These are phyloP conservation scores for Penicillium sp. DNA, from an alignment of 2,329 filamentous ascomycete genomes.

Conservation along the genomic window DNA sequence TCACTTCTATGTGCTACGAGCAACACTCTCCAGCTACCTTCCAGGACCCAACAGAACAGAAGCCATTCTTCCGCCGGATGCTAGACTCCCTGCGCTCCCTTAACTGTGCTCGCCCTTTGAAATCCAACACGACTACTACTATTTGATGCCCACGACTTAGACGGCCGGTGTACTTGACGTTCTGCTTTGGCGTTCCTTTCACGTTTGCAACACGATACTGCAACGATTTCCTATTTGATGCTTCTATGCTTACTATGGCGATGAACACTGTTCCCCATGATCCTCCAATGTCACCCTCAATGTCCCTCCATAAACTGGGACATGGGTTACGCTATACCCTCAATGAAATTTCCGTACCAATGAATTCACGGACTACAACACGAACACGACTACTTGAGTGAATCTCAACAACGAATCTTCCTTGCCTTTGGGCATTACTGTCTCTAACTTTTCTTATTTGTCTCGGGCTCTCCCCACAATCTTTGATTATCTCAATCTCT, in stretches of 20 bases:
- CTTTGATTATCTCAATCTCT: background rate
- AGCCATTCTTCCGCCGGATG: conserved; percentile 21
- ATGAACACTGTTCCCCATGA: conserved; percentile 9
- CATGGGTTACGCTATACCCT: background rate
- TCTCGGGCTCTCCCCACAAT: background rate
- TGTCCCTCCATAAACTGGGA: background rate
- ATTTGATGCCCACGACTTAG: conserved; percentile 13
- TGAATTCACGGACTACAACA: conserved; percentile 1
- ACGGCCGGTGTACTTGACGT: conserved; percentile 10
- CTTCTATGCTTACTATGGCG: conserved; percentile 12
- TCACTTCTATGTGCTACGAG: conserved; percentile 33
- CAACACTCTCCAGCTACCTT: conserved; percentile 27
- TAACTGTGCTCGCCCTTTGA: conserved; percentile 17
- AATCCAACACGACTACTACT: conserved; percentile 16
- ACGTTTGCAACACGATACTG: conserved; percentile 13
- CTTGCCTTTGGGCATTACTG: background rate
- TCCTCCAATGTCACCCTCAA: background rate
- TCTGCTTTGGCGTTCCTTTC: conserved; percentile 9
- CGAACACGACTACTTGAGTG: background rate
- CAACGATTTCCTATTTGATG: conserved; percentile 11
- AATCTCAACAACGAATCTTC: background rate
- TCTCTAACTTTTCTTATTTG: conserved; percentile 3
- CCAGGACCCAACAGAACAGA: conserved; percentile 13
- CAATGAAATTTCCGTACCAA: conserved; percentile 3
- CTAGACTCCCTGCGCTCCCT: conserved; percentile 22